Conservation (phyloP, 2,329 filamentous ascomycete species). For the Aspergillus fischeri region DNA sequence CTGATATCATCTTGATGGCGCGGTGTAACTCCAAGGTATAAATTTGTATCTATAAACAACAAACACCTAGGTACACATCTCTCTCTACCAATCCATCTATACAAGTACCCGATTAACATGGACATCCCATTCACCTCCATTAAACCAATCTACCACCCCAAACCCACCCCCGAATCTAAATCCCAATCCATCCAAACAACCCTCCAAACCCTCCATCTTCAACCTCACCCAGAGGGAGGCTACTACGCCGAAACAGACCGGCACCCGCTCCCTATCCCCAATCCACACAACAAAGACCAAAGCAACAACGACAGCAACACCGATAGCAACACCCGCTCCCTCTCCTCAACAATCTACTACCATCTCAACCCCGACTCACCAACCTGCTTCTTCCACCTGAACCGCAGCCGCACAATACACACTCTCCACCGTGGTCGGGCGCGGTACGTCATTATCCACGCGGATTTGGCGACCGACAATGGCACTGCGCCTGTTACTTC, state of each 20-base stretch:
- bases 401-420: slow-evolving; percentile 60
- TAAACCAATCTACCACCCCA: slow-evolving; percentile 11
- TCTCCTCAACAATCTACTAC: slow-evolving; percentile 63
- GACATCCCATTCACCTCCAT: neutral
- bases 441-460: slow-evolving; percentile 61
- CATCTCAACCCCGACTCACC: slow-evolving; percentile 55
- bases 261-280: slow-evolving; percentile 49
- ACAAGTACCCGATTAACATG: neutral
- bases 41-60: no score
- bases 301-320: slow-evolving; percentile 7
- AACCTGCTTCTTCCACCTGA: slow-evolving; percentile 60
- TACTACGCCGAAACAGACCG: slow-evolving; percentile 62
- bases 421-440: slow-evolving; percentile 61
- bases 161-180: neutral
- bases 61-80: no score
- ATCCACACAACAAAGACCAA: slow-evolving; percentile 35
- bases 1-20: neutral
- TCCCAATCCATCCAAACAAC: slow-evolving; percentile 28
- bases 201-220: slow-evolving; percentile 46
- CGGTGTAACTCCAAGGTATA: neutral
- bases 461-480: slow-evolving; percentile 39
- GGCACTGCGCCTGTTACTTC: slow-evolving; percentile 54
- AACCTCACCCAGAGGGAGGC: slow-evolving; percentile 60
- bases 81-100: no score
- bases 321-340: slow-evolving; percentile 40